Percentiles rank a stretch among this genome's conserved stretches.
Conservation (phyloP, 305 asterid species). For the Stenogyne calaminthoides region DNA sequence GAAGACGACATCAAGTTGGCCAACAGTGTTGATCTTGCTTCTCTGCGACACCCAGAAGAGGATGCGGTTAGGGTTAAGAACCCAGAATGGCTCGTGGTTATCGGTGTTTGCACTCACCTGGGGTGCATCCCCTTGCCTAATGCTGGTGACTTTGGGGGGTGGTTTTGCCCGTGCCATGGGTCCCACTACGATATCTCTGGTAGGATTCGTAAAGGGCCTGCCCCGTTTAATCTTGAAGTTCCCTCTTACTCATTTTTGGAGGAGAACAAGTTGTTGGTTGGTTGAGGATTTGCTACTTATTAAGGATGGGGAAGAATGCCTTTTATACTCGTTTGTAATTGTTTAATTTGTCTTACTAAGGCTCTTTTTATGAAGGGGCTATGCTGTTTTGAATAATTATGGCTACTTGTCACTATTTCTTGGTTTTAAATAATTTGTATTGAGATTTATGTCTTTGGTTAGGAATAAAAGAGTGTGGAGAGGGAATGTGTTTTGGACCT, state of each 20-base stretch:
- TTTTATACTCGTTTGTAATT: background rate
- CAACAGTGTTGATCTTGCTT: slow-evolving; percentile 59
- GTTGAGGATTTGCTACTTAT: slow-evolving; percentile 37
- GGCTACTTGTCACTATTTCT: background rate
- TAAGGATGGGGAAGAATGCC: background rate
- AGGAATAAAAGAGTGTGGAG: background rate
- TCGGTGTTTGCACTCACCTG: slow-evolving; percentile 82
- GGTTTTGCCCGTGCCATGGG: slow-evolving; percentile 94
- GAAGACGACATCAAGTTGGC: slow-evolving; percentile 71
- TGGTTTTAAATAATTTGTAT: background rate
- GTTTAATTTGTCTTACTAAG: background rate
- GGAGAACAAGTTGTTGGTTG: slow-evolving; percentile 67
- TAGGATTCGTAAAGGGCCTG: slow-evolving; percentile 83
- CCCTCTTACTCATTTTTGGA: slow-evolving; percentile 77
- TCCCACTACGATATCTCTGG: slow-evolving; percentile 86
- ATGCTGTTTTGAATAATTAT: background rate
- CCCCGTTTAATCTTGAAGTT: slow-evolving; percentile 77
- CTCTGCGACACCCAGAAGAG: slow-evolving; percentile 83
- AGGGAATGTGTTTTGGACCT: background rate
- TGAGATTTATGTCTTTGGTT: background rate
- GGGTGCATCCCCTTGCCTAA: slow-evolving; percentile 90
- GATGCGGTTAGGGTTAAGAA: slow-evolving; percentile 80
- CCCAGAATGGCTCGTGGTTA: slow-evolving; percentile 83
- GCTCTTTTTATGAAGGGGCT: background rate
- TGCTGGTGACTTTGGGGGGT: slow-evolving; percentile 88